These are phyloP conservation scores for Suillus subaureus DNA, from an alignment of 768 basidiomycete species.

Conservation along the genomic window DNA sequence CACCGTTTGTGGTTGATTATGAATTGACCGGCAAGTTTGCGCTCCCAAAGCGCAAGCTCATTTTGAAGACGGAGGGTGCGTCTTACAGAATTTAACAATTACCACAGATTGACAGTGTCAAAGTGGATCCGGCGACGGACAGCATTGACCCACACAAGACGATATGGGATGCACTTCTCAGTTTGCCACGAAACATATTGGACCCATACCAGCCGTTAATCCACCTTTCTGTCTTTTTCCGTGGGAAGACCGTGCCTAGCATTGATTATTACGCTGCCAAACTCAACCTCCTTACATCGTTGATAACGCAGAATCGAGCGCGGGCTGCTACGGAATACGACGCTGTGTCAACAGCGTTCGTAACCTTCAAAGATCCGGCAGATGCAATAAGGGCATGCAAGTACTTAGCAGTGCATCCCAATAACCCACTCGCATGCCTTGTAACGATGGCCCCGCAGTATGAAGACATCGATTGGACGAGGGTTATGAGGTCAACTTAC, in stretches of 20 bases:
- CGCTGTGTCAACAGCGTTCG: constrained; percentile 77
- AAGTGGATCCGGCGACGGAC: not conserved
- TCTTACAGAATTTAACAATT: not conserved
- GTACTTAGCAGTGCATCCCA: constrained; percentile 75
- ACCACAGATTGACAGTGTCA: not conserved
- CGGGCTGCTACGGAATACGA: constrained; percentile 57
- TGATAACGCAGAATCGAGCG: constrained; percentile 72
- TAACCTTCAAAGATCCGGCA: constrained; percentile 71
- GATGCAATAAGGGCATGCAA: constrained; percentile 72
- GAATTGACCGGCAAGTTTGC: constrained; percentile 8
- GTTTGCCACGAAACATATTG: constrained; percentile 63
- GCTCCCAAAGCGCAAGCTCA: not conserved
- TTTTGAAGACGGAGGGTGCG: not conserved
- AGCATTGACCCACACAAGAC: constrained; percentile 35
- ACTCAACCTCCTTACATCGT: constrained; percentile 65
- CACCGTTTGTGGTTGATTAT: constrained; percentile 58
- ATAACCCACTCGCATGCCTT: constrained; percentile 68
- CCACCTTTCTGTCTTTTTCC: constrained; percentile 68
- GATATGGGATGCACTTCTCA: constrained; percentile 75
- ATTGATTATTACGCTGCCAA: constrained; percentile 85
- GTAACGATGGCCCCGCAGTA: constrained; percentile 76
- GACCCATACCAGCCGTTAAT: constrained; percentile 83
- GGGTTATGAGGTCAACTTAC: constrained; percentile 73
- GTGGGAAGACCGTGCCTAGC: constrained; percentile 68
- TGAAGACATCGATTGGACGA: constrained; percentile 78